These are phyloP conservation scores for Cladobotryum mycophilum DNA, from an alignment of 2,329 filamentous ascomycete species.

Conservation along the genomic window DNA sequence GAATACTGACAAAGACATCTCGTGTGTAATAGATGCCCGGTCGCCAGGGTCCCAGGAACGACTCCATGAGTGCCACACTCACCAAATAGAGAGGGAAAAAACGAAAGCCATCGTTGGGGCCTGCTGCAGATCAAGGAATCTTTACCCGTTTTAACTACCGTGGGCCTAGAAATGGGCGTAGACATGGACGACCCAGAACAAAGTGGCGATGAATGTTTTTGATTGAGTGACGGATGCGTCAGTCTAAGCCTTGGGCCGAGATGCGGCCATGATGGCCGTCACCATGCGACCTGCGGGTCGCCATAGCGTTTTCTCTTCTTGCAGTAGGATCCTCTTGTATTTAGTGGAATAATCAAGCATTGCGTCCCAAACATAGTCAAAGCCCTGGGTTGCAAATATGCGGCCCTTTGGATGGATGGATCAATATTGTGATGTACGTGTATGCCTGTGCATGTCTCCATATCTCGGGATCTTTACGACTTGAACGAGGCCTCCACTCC, in stretches of 20 bases:
- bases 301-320: conserved; percentile 6
- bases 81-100: conserved; percentile 28
- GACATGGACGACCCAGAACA: background rate
- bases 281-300: too few species aligned
- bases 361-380: background rate
- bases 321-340: conserved; percentile 5
- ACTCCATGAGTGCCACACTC: conserved; percentile 39
- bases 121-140: background rate
- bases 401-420: background rate
- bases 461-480: too few species aligned
- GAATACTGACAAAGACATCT: conserved; percentile 2
- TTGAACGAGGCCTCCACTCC: too few species aligned
- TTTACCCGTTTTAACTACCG: background rate
- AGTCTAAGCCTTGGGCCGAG: background rate
- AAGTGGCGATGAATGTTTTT: conserved; percentile 2
- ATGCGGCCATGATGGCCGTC: background rate
- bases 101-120: too few species aligned
- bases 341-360: conserved; percentile 10
- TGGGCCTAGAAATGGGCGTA: too few species aligned
- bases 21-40: conserved; percentile 39
- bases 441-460: too few species aligned
- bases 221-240: conserved; percentile 3
- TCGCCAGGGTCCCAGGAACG: conserved; percentile 48
- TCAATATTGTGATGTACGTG: too few species aligned
- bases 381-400: background rate